Evolutionary conservation across 805 yeast species (phyloP), one percentile per base, ranked within the genome.

Genomic region (Wickerhamomyces pijperi): DNA sequence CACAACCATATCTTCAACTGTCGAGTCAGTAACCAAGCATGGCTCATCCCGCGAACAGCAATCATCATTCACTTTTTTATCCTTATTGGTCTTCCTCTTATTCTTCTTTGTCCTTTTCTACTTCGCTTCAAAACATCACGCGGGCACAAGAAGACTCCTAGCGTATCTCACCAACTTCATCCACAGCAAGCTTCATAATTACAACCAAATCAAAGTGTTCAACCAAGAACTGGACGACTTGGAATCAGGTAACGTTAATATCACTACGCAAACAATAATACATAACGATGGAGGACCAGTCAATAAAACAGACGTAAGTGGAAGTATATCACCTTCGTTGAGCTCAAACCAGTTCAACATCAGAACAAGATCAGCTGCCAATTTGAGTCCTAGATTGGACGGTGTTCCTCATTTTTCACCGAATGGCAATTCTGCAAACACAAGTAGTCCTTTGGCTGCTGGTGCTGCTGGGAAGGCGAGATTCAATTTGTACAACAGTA

Each of bases 331-430:
- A 35, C 54, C 56, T 3, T 43, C 51, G 13, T 28, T 51, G 15
- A 39, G 41, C 3, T 31, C 46, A 1, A 11, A 42, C 9, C 48
- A 43, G 17, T 35, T 42, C 3, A 47, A 42, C 29, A 36, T 52
- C 36, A 46, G 56, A 40, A 50, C 56, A 1, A 45, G 56, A 39
- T 41, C 47, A 34, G 50, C 42, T 39, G 55, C 54, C 2, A 50
- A 44, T 14, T 25, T 25, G 14, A 25, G 29, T 25, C 29, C 29
- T 9, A 25, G 13, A 25, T 12, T 25, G n/a, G 29, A 25, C 13
- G 29, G 29, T 4, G 12, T 25, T 25, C 29, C 29, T 25, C 7
- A 8, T 25, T 25, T 25, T 14, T 8, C 29, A 25, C n/a, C 14
- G 11, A 21, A 11, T 11, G 25, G 25, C n/a, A 25, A 25, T 12